phyloP scores from a whole-genome alignment of 2,329 filamentous ascomycete species.

The Aspergillus pseudoterreus region DNA sequence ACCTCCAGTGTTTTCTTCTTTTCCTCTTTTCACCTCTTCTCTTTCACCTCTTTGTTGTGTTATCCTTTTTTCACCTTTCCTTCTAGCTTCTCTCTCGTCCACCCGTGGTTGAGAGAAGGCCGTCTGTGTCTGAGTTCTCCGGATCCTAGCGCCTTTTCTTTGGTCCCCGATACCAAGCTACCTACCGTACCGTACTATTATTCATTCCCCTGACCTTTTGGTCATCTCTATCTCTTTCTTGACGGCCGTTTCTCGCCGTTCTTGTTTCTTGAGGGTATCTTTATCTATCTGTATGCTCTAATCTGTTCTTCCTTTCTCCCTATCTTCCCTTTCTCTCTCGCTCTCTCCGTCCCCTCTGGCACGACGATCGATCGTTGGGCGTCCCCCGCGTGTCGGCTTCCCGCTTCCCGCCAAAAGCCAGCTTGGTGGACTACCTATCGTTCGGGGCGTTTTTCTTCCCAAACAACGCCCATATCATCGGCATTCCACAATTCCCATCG shows the following conservation, averaged over 20 bases:
- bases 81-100: constrained; percentile 18
- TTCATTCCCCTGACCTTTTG: too few relatives aligned
- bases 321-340: constrained; percentile 11
- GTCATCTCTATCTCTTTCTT: too few relatives aligned
- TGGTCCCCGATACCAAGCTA: too few relatives aligned
- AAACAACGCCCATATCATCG: constrained; percentile 15
- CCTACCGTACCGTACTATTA: too few relatives aligned
- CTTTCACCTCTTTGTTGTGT: constrained; percentile 18
- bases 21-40: constrained; percentile 14
- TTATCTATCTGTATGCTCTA: background rate
- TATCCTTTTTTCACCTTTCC: constrained; percentile 15
- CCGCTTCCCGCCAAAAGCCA: constrained; percentile 17
- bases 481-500: constrained; percentile 3
- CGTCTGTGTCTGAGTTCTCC: too few relatives aligned
- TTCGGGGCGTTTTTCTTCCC: constrained; percentile 22
- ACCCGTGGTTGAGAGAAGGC: too few relatives aligned
- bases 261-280: too few relatives aligned
- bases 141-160: too few relatives aligned
- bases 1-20: constrained; percentile 13
- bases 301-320: constrained; percentile 4
- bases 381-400: constrained; percentile 7
- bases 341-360: constrained; percentile 11
- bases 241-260: too few relatives aligned
- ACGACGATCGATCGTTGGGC: too few relatives aligned
- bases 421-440: constrained; percentile 23